phyloP scores from a whole-genome alignment of 2,329 filamentous ascomycete genomes.

The Sporothrix pseudoabietina region DNA sequence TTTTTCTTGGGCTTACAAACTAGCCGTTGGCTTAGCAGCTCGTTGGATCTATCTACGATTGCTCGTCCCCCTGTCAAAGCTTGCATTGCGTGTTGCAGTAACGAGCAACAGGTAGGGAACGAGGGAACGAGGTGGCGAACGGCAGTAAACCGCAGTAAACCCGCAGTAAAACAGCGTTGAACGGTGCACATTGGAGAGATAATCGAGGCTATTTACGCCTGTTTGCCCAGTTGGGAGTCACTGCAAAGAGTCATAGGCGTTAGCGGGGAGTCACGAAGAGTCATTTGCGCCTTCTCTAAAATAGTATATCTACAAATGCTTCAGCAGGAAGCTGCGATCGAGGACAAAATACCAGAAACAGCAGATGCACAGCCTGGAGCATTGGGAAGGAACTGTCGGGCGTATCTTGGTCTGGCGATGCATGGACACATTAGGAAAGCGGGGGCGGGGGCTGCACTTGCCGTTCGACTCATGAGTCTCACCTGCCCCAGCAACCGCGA shows the following conservation, averaged over 20 bases:
- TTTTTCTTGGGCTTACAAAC: conserved; percentile 27
- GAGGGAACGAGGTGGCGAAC: background rate
- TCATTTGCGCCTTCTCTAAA: background rate
- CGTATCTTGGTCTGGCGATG: conserved; percentile 19
- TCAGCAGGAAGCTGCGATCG: conserved; percentile 5
- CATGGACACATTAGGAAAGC: conserved; percentile 28
- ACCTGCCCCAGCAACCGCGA: conserved; percentile 15
- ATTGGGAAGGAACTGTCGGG: background rate
- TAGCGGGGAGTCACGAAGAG: background rate
- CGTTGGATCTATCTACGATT: background rate
- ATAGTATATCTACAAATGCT: background rate
- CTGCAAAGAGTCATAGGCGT: background rate
- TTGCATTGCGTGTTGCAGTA: background rate
- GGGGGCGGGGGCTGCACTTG: conserved; percentile 30
- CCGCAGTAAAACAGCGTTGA: background rate
- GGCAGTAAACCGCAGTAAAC: background rate
- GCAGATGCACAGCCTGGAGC: background rate
- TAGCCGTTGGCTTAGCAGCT: conserved; percentile 3
- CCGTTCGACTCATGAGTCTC: conserved; percentile 20
- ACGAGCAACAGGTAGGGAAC: background rate
- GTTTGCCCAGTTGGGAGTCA: background rate
- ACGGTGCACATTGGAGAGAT: background rate
- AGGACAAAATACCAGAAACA: background rate
- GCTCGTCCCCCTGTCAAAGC: background rate
- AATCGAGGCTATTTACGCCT: conserved; percentile 5